phyloP scores from a whole-genome alignment of 1,284 basidiomycete genomes.

The Prillingera fragicola region DNA sequence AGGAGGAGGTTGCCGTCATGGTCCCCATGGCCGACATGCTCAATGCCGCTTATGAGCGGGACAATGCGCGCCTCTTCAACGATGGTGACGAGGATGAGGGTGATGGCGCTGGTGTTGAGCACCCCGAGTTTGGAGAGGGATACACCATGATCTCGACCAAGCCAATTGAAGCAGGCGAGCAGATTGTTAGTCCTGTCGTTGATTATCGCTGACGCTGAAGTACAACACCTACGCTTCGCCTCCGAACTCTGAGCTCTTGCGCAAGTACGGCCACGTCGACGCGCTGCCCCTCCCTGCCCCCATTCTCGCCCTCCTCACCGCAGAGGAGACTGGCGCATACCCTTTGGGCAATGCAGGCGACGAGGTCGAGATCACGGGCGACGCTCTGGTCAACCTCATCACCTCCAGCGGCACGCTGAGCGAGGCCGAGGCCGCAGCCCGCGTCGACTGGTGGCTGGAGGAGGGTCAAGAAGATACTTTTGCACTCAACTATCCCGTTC shows the following conservation, averaged over 20 bases:
- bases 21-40: conserved; percentile 95
- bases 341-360: conserved; percentile 72
- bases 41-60: conserved; percentile 76
- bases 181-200: conserved; percentile 62
- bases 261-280: conserved; percentile 92
- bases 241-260: conserved; percentile 88
- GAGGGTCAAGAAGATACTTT: conserved; percentile 79
- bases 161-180: conserved; percentile 67
- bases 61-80: conserved; percentile 57
- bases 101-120: neutral
- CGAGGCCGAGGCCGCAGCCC: conserved; percentile 47
- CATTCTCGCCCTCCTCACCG: conserved; percentile 11
- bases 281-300: conserved; percentile 55
- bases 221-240: conserved; percentile 95
- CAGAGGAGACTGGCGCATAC: conserved; percentile 25
- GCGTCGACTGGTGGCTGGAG: conserved; percentile 87
- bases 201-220: conserved; percentile 48
- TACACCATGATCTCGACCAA: conserved; percentile 28
- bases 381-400: conserved; percentile 61
- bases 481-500: conserved; percentile 56
- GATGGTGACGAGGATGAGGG: conserved; percentile 23
- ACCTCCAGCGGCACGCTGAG: neutral
- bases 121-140: conserved; percentile 9
- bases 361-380: conserved; percentile 75
- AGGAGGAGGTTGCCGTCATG: conserved; percentile 76